These are phyloP conservation scores for Colletotrichum sp. DNA, from an alignment of 2,329 filamentous ascomycete species.

Conservation along the genomic window DNA sequence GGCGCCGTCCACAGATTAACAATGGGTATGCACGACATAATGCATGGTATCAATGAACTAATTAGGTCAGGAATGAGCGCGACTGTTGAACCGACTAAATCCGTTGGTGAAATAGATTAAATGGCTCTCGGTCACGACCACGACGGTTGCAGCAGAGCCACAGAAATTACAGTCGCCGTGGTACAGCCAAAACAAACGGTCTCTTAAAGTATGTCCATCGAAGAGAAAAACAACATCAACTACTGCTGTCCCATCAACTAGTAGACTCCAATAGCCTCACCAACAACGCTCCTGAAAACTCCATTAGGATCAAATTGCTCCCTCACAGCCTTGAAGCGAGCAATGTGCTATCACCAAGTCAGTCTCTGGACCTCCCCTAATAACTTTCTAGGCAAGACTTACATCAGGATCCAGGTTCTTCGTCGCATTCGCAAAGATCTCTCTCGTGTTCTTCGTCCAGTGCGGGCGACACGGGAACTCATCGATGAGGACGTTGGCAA, in stretches of 20 bases:
- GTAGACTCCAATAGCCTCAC: slow-evolving; percentile 54
- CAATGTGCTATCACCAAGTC: slow-evolving; percentile 35
- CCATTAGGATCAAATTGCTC: slow-evolving; percentile 54
- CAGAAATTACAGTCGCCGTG: accelerated
- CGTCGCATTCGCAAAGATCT: slow-evolving; percentile 47
- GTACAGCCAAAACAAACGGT: not conserved
- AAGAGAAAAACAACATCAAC: not conserved
- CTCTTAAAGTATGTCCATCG: not conserved
- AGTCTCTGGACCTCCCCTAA: not conserved
- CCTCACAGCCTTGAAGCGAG: slow-evolving; percentile 52
- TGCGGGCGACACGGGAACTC: slow-evolving; percentile 58
- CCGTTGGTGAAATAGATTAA: not conserved
- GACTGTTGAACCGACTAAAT: not conserved
- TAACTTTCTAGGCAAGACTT: slow-evolving; percentile 15
- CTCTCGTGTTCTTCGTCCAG: slow-evolving; percentile 59
- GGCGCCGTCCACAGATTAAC: not conserved
- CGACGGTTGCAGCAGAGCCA: not conserved
- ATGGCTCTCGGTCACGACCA: not conserved
- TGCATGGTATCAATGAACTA: accelerated
- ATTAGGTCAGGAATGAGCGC: not conserved
- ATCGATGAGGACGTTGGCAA: slow-evolving; percentile 50
- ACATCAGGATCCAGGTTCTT: slow-evolving; percentile 53
- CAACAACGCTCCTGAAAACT: slow-evolving; percentile 51
- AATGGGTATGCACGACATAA: accelerated
- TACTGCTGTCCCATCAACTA: not conserved